Evolutionary conservation across 2,329 filamentous ascomycete genomes (phyloP).

Genomic region (Cytospora mali): DNA sequence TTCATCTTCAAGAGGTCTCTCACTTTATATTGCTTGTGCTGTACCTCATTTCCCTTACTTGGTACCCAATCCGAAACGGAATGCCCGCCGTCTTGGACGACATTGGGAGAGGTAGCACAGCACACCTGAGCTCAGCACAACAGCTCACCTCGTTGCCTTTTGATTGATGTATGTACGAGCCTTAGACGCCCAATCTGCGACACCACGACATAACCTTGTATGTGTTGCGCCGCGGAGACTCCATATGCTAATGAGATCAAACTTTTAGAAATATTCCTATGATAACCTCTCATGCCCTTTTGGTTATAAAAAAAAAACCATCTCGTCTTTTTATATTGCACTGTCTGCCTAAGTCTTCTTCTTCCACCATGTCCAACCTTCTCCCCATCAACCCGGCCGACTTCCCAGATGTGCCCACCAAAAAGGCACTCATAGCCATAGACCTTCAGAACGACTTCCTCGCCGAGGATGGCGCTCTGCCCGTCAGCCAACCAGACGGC

Average conservation of each 20-base stretch:
- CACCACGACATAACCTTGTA: no score
- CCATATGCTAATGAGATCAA: slow-evolving; percentile 14
- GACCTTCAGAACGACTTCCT: slow-evolving; percentile 93
- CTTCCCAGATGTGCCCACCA: slow-evolving; percentile 59
- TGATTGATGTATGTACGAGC: slow-evolving; percentile 13
- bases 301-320: slow-evolving; percentile 2
- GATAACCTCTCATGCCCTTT: slow-evolving; percentile 1
- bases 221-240: not conserved
- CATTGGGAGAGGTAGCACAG: not conserved
- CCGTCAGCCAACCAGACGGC: slow-evolving; percentile 62
- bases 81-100: not conserved
- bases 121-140: not conserved
- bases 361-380: slow-evolving; percentile 37
- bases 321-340: slow-evolving; percentile 6
- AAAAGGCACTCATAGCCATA: slow-evolving; percentile 76
- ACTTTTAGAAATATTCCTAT: slow-evolving; percentile 8
- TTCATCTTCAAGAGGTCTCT: not conserved
- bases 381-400: slow-evolving; percentile 60
- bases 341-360: slow-evolving; percentile 5
- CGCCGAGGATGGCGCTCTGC: slow-evolving; percentile 65
- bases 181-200: slow-evolving; percentile 5
- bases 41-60: not conserved
- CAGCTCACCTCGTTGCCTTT: not conserved
- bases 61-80: not conserved
- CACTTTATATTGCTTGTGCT: not conserved